Percentiles rank a stretch among this genome's conserved stretches.
phyloP scores from a whole-genome alignment of 2,329 filamentous ascomycete genomes.

The Penicillium sp. region DNA sequence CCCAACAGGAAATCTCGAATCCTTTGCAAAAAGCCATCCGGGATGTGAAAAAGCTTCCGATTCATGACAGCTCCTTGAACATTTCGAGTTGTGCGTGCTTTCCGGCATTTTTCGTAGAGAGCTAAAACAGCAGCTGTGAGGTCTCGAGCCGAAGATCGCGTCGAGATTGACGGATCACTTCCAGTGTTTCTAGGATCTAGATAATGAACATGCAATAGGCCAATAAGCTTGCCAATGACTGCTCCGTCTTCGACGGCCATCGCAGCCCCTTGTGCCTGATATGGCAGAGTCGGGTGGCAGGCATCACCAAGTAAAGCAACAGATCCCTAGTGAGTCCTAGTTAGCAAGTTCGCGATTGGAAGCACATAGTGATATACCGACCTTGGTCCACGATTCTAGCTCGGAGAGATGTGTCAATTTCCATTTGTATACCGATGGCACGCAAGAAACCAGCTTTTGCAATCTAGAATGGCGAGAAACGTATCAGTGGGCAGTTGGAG shows the following conservation, averaged over 20 bases:
- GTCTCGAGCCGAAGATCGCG: background rate
- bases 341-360: background rate
- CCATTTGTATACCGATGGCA: conserved; percentile 57
- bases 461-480: conserved; percentile 5
- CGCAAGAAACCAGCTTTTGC: conserved; percentile 36
- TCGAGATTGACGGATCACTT: conserved; percentile 10
- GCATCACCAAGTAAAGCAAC: conserved; percentile 43
- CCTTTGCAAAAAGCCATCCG: conserved; percentile 12
- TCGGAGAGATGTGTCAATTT: conserved; percentile 46
- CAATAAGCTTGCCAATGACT: conserved; percentile 51
- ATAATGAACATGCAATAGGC: conserved; percentile 10
- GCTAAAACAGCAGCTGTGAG: background rate
- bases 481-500: background rate
- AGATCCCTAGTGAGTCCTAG: background rate
- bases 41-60: conserved; percentile 13
- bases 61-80: conserved; percentile 15
- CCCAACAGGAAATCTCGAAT: conserved; percentile 11
- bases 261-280: conserved; percentile 57
- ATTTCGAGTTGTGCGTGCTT: conserved; percentile 12
- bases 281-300: conserved; percentile 55
- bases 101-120: conserved; percentile 15
- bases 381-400: conserved; percentile 36
- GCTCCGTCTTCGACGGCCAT: conserved; percentile 59
- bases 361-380: background rate
- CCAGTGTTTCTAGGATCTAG: conserved; percentile 26